These are phyloP conservation scores for Vigna radiata DNA, from an alignment of 306 rosid species.

Conservation along the genomic window DNA sequence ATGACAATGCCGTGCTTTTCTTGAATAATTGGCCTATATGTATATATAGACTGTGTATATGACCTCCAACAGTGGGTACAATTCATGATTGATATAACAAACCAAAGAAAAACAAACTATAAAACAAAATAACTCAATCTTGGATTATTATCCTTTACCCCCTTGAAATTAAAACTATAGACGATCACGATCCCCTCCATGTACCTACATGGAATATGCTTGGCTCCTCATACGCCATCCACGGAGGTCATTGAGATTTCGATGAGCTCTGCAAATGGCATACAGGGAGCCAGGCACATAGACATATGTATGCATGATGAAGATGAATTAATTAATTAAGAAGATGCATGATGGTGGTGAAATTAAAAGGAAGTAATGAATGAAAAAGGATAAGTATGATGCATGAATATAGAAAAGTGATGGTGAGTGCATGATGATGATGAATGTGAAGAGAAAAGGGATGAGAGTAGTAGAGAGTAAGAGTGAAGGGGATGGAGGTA, in stretches of 20 bases:
- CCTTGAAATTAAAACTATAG: not conserved
- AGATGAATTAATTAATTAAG: too few relatives aligned
- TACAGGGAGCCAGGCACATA: constrained; percentile 71
- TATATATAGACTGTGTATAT: constrained; percentile 13
- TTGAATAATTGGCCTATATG: constrained; percentile 37
- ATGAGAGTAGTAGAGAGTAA: constrained; percentile 12
- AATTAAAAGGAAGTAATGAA: too few relatives aligned
- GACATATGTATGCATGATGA: constrained; percentile 44
- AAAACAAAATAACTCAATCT: not conserved
- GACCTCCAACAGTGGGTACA: constrained; percentile 2
- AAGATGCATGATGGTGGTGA: not conserved
- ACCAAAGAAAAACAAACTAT: not conserved
- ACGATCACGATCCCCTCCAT: constrained; percentile 36
- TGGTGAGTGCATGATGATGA: too few relatives aligned
- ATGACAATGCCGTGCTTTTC: constrained; percentile 55
- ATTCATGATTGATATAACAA: constrained; percentile 11
- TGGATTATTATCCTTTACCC: not conserved
- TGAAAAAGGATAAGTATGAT: not conserved
- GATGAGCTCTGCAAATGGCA: constrained; percentile 59
- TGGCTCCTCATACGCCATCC: constrained; percentile 74
- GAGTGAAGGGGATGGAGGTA: constrained; percentile 17
- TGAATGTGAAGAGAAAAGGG: constrained; percentile 23
- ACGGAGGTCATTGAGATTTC: constrained; percentile 48
- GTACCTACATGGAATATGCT: constrained; percentile 57
- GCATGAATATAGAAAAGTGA: not conserved